These are phyloP conservation scores for Agapanthus africanus DNA, from an alignment of 106 monocot species.

Conservation along the genomic window DNA sequence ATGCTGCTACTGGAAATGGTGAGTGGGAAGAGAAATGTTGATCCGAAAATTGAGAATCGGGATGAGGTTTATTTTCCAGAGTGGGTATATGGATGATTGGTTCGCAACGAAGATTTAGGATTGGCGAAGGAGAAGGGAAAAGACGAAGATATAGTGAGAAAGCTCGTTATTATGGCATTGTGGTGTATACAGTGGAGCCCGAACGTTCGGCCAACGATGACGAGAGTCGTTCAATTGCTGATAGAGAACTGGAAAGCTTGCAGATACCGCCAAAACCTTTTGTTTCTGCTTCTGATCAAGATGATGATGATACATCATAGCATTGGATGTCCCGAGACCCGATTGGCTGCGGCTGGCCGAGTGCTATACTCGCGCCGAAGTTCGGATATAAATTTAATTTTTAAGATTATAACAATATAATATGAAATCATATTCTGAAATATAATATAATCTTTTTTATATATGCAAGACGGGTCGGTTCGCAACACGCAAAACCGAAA, in stretches of 20 bases:
- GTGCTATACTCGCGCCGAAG: no score
- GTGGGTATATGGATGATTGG: conserved; percentile 25
- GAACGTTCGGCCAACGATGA: conserved; percentile 30
- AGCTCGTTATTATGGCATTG: conserved; percentile 28
- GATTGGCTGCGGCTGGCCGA: no score
- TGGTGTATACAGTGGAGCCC: conserved; percentile 54
- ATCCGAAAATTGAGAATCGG: conserved; percentile 9
- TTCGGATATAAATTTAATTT: no score
- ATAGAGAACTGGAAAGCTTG: conserved; percentile 22
- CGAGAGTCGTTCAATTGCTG: conserved; percentile 30
- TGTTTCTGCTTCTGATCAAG: conserved; percentile 4
- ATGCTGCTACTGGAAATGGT: conserved; percentile 45
- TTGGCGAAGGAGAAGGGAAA: not conserved
- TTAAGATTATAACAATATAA: no score
- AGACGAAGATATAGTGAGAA: conserved; percentile 16
- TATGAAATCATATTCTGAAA: no score
- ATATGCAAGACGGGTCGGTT: no score
- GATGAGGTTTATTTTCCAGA: conserved; percentile 36
- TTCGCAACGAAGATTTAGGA: not conserved
- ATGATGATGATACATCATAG: no score
- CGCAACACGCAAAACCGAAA: no score
- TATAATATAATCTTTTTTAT: no score
- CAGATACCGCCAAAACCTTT: conserved; percentile 39
- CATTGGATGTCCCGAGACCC: no score
- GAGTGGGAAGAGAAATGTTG: conserved; percentile 31